These are phyloP conservation scores for Sordariomycetes sp. DNA, from an alignment of 2,329 filamentous ascomycete species.

Conservation along the genomic window DNA sequence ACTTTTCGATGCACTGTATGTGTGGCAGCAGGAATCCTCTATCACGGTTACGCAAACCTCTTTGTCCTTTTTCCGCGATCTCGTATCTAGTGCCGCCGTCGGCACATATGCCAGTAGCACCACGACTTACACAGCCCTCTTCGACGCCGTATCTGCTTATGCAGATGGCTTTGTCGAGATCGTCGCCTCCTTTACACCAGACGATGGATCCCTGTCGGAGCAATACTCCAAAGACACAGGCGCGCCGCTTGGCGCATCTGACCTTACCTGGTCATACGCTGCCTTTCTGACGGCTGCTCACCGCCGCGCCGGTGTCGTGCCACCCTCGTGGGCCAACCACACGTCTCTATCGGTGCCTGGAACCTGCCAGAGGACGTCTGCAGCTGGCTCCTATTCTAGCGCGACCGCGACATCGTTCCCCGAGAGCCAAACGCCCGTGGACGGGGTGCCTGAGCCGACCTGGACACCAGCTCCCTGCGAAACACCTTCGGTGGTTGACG, in stretches of 20 bases:
- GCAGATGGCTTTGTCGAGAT: conserved; percentile 54
- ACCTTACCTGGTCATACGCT: conserved; percentile 68
- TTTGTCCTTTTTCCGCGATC: conserved; percentile 61
- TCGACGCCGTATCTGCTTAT: conserved; percentile 46
- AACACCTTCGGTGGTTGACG: conserved; percentile 35
- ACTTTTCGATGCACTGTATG: conserved; percentile 66
- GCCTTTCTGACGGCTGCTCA: conserved; percentile 56
- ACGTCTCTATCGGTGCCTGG: conserved; percentile 37
- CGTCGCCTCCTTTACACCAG: conserved; percentile 51
- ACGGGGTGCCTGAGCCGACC: conserved; percentile 13
- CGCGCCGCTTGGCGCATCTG: conserved; percentile 49
- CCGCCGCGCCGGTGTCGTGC: conserved; percentile 45
- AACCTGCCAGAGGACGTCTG: conserved; percentile 35
- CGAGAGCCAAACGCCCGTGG: conserved; percentile 32
- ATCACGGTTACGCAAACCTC: conserved; percentile 58
- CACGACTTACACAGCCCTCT: conserved; percentile 41
- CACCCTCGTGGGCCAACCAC: conserved; percentile 45
- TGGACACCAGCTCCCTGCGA: conserved; percentile 23
- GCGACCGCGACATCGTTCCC: conserved; percentile 41
- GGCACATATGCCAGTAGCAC: conserved; percentile 51
- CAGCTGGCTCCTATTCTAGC: conserved; percentile 39
- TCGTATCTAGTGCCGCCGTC: conserved; percentile 44
- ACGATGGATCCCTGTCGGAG: conserved; percentile 57
- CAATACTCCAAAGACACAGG: conserved; percentile 51
- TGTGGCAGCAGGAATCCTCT: conserved; percentile 55